These are phyloP conservation scores for Xerophyta viscosa DNA, from an alignment of 106 monocot genomes.

Conservation along the genomic window DNA sequence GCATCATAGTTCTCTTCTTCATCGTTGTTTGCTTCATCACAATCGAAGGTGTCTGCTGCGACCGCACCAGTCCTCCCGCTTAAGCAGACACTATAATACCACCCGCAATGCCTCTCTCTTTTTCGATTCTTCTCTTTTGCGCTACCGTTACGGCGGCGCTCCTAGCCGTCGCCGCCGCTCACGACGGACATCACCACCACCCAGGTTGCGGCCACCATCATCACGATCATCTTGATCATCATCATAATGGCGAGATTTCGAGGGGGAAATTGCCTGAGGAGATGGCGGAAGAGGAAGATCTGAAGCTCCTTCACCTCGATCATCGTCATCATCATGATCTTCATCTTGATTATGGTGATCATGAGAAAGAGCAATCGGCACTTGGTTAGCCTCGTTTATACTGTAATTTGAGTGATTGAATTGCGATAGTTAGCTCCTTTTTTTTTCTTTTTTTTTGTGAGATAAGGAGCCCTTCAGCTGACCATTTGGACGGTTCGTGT, in stretches of 20 bases:
- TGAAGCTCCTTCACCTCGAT: conserved; percentile 28
- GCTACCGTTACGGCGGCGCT: conserved; percentile 1
- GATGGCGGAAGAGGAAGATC: conserved; percentile 90
- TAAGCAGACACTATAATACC: too few species aligned
- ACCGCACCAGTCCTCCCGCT: background rate
- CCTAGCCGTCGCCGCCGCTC: conserved; percentile 6
- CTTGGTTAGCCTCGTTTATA: background rate
- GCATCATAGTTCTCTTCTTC: conserved; percentile 44
- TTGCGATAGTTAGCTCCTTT: too few species aligned
- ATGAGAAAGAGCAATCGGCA: background rate
- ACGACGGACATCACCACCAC: conserved; percentile 23
- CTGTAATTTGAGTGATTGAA: too few species aligned
- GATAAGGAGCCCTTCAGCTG: too few species aligned
- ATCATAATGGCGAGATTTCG: conserved; percentile 24
- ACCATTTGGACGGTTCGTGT: too few species aligned
- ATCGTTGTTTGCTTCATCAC: conserved; percentile 56
- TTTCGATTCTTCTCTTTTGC: conserved; percentile 10
- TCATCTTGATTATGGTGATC: conserved; percentile 24
- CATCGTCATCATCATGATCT: conserved; percentile 26
- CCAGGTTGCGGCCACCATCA: conserved; percentile 16
- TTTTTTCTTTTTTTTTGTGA: too few species aligned
- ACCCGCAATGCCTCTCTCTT: too few species aligned
- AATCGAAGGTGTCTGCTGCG: conserved; percentile 39
- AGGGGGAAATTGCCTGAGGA: conserved; percentile 70
- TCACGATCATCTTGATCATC: conserved; percentile 7